phyloP scores from a whole-genome alignment of 1,139 yeast species.

The Spathaspora sp. region DNA sequence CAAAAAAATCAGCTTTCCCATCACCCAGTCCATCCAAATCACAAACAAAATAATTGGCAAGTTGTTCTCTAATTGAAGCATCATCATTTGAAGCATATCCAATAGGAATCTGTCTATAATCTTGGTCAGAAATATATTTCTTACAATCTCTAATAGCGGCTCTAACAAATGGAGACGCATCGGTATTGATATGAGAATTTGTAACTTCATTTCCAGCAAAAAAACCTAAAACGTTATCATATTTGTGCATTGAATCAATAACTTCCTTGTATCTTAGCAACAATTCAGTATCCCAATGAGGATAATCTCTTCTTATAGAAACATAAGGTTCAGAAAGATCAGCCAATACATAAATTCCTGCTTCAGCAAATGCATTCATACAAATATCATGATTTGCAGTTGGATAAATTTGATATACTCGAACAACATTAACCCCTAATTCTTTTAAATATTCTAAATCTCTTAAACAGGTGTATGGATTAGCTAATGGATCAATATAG shows the following conservation, averaged over 20 bases:
- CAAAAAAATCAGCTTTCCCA: constrained; percentile 49
- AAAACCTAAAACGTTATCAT: constrained; percentile 53
- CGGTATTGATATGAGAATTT: constrained; percentile 45
- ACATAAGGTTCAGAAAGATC: constrained; percentile 56
- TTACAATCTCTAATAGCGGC: constrained; percentile 62
- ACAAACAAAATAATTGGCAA: constrained; percentile 54
- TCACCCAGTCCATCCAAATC: constrained; percentile 18
- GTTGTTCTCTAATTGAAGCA: constrained; percentile 42
- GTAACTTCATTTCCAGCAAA: constrained; percentile 66
- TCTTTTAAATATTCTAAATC: constrained; percentile 49
- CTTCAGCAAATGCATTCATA: constrained; percentile 50
- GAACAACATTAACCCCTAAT: constrained; percentile 51
- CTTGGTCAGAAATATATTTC: constrained; percentile 38
- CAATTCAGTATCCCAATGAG: constrained; percentile 46
- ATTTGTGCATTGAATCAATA: constrained; percentile 49
- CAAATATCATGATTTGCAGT: constrained; percentile 51
- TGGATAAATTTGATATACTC: constrained; percentile 59
- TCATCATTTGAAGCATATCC: constrained; percentile 67
- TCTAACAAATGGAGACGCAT: constrained; percentile 60
- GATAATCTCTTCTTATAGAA: constrained; percentile 50
- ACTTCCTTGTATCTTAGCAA: constrained; percentile 44
- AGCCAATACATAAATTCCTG: constrained; percentile 56
- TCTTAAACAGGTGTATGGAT: constrained; percentile 45
- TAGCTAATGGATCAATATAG: constrained; percentile 55
- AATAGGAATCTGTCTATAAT: constrained; percentile 53